Percentiles rank a stretch among this genome's conserved stretches.
phyloP scores from a whole-genome alignment of 768 basidiomycete genomes.

The Kondoa malvinella region DNA sequence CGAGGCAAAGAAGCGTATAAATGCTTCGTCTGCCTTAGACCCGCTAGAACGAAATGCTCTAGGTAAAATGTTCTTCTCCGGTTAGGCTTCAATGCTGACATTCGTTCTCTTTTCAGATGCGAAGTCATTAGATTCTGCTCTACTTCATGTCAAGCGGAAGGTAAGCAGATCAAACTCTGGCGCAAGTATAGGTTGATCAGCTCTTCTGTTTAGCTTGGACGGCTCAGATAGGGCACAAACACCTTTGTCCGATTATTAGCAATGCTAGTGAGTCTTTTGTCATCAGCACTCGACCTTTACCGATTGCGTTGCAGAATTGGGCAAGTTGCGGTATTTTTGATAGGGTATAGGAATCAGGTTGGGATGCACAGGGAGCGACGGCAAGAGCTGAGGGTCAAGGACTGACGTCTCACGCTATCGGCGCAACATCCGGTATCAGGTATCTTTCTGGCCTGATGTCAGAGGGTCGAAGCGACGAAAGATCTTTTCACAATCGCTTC shows the following conservation, averaged over 20 bases:
- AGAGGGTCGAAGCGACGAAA: too few species aligned
- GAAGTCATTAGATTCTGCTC: neutral
- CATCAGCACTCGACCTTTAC: too few species aligned
- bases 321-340: too few species aligned
- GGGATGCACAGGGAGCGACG: too few species aligned
- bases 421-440: too few species aligned
- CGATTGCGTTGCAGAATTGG: too few species aligned
- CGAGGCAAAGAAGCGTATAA: neutral
- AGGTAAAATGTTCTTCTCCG: neutral
- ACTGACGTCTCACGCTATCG: too few species aligned
- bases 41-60: neutral
- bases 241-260: neutral
- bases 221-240: neutral
- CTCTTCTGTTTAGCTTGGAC: neutral
- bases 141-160: neutral
- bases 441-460: too few species aligned
- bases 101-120: neutral
- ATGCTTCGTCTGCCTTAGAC: neutral
- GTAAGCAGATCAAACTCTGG: neutral
- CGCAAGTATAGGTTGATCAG: neutral
- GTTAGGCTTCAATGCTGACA: neutral
- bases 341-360: too few species aligned
- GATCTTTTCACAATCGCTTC: too few species aligned
- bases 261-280: neutral
- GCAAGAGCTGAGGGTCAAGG: too few species aligned